Base-by-base conservation (phyloP, 495 filamentous ascomycete species). In the Alectoria sarmentosa region DNA sequence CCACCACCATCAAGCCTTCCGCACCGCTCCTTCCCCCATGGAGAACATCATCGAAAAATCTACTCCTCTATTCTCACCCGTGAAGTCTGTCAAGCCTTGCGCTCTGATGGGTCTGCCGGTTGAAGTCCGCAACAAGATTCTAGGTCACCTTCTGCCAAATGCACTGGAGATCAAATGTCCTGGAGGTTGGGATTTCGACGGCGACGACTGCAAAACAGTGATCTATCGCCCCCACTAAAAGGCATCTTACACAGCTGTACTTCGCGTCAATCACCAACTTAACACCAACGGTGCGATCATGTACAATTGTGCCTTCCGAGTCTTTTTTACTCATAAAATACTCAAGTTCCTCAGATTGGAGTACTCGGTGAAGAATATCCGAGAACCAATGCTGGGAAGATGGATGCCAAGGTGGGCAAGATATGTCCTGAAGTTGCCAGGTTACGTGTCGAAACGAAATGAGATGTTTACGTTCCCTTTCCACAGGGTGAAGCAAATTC, bases 61-160 rank as follows among this genome's bases (percentile, higher is more conserved):
- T 13, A 11, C 39, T 41, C 39, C 42, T 3, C 17, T 4, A 5
- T 4, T 4, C 42, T 3, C n/a, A n/a, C 42, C 19, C 15, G 8
- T 44, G 4, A 8, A 21, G 19, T 44, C 42, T 19, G 19, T n/a
- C 4, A 1, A n/a, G 19, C 42, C 42, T 44, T 44, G 8, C 42
- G 3, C 42, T 44, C 42, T 44, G 17, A 38, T 58, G 55, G 32
- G 19, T 17, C 15, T 36, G n/a, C 55, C 55, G 30, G 4, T 58
- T 38, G 32, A 58, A 21, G 30, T 58, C 55, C 55, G 55, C n/a
- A 36, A n/a, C 32, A 38, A 58, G 6, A 58, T 58, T 15, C 21
- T 58, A 21, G 32, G 55, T 5, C 17, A 38, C 15, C 55, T 58
- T 38, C 37, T 58, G 17, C 55, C 55, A 19, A 37, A 38, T 38